Conservation (phyloP, 441 rosid genomes). For the Cnidoscolus chayamansa region DNA sequence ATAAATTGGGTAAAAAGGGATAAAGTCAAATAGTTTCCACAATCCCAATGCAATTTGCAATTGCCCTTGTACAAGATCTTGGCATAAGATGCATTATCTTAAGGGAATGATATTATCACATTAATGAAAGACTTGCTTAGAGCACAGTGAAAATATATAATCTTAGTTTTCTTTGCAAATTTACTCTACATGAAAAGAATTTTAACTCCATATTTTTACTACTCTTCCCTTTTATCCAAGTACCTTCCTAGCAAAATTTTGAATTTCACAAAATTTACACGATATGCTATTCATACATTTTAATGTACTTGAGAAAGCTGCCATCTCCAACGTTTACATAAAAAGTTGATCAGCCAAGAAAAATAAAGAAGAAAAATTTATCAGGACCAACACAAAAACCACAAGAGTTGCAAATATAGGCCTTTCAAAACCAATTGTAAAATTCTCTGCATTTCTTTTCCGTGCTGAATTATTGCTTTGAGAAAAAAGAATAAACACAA, state of each 20-base stretch:
- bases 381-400: not conserved
- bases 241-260: not conserved
- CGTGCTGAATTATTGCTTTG: not conserved
- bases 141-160: not conserved
- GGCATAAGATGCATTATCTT: not conserved
- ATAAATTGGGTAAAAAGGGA: not conserved
- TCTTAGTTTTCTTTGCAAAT: not conserved
- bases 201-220: not conserved
- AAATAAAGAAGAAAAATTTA: not conserved
- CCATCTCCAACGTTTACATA: slow-evolving; percentile 6
- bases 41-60: not conserved
- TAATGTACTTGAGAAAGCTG: not conserved
- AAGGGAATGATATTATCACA: not conserved
- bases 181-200: not conserved
- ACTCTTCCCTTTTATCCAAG: not conserved
- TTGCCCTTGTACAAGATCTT: not conserved
- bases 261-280: not conserved
- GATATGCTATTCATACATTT: not conserved
- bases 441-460: not conserved
- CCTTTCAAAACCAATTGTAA: not conserved
- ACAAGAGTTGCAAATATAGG: not conserved
- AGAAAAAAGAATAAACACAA: not conserved
- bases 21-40: not conserved
- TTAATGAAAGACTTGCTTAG: not conserved
- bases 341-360: not conserved